Conservation (phyloP, 768 basidiomycete species). For the Psilocybe cubensis region DNA sequence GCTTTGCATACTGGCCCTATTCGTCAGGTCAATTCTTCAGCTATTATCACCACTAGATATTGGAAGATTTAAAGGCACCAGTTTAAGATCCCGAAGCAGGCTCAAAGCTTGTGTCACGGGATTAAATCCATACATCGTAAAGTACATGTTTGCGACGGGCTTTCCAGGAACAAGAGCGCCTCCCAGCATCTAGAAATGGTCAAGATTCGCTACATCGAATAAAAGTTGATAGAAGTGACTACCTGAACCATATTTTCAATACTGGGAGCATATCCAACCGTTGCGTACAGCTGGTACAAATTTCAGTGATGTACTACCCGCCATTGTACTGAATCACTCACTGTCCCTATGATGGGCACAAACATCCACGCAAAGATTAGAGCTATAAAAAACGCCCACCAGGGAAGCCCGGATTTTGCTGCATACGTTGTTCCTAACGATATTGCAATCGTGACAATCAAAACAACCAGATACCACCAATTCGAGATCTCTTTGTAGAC, state of each 20-base stretch:
- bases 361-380: slow-evolving; percentile 49
- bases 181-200: slow-evolving; percentile 51
- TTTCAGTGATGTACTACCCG: neutral
- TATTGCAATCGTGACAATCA: slow-evolving; percentile 32
- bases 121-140: slow-evolving; percentile 44
- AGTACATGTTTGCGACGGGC: slow-evolving; percentile 53
- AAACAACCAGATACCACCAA: slow-evolving; percentile 38
- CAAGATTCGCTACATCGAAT: neutral
- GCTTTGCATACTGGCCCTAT: slow-evolving; percentile 49
- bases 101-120: slow-evolving; percentile 48
- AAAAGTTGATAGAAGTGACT: neutral
- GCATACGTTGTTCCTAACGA: slow-evolving; percentile 38
- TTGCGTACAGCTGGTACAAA: slow-evolving; percentile 3
- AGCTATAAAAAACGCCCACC: slow-evolving; percentile 42
- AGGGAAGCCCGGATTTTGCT: slow-evolving; percentile 38
- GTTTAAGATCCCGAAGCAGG: slow-evolving; percentile 60
- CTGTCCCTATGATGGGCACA: slow-evolving; percentile 51
- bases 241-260: slow-evolving; percentile 34
- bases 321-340: slow-evolving; percentile 20
- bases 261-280: slow-evolving; percentile 15
- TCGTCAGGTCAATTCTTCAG: no score
- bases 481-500: slow-evolving; percentile 38
- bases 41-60: neutral
- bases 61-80: slow-evolving; percentile 26
- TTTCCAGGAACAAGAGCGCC: slow-evolving; percentile 48